Evolutionary conservation across 495 filamentous ascomycete genomes (phyloP).

Genomic region (Penicillium dipodomyicola): DNA sequence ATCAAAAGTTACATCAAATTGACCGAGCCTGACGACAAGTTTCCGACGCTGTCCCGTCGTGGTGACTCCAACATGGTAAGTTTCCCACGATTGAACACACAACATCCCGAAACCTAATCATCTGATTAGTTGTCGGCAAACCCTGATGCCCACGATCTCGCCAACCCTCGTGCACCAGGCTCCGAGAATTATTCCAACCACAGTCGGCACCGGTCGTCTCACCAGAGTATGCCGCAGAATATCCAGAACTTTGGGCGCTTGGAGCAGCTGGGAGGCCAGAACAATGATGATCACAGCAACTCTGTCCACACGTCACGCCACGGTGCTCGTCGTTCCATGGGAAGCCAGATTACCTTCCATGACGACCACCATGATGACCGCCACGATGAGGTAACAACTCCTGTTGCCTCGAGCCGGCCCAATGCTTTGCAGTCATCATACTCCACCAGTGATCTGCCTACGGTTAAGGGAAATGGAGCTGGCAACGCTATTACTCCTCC

Average conservation of each 20-base stretch:
- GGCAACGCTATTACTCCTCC: conserved; percentile 53
- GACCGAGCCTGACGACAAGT: conserved; percentile 75
- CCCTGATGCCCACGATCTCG: conserved; percentile 78
- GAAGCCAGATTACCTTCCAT: conserved; percentile 48
- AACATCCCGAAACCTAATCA: neutral
- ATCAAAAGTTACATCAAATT: conserved; percentile 69
- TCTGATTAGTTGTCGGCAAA: conserved; percentile 69
- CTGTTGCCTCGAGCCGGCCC: conserved; percentile 34
- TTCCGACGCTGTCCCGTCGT: conserved; percentile 74
- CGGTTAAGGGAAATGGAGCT: conserved; percentile 62
- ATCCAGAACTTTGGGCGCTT: conserved; percentile 39
- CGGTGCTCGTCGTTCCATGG: conserved; percentile 51
- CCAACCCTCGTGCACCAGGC: conserved; percentile 65
- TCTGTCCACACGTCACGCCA: conserved; percentile 32
- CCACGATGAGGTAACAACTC: conserved; percentile 25
- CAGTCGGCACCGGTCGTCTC: conserved; percentile 71
- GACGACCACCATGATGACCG: conserved; percentile 31
- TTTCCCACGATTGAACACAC: conserved; percentile 9
- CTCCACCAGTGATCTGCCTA: conserved; percentile 88
- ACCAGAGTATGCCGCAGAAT: conserved; percentile 76
- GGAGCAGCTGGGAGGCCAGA: conserved; percentile 29
- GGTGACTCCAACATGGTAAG: conserved; percentile 69
- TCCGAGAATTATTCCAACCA: conserved; percentile 64
- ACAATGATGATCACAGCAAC: conserved; percentile 22
- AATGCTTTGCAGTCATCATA: conserved; percentile 71